phyloP scores from a whole-genome alignment of 2,329 filamentous ascomycete species.

The Cordyceps fumosorosea region DNA sequence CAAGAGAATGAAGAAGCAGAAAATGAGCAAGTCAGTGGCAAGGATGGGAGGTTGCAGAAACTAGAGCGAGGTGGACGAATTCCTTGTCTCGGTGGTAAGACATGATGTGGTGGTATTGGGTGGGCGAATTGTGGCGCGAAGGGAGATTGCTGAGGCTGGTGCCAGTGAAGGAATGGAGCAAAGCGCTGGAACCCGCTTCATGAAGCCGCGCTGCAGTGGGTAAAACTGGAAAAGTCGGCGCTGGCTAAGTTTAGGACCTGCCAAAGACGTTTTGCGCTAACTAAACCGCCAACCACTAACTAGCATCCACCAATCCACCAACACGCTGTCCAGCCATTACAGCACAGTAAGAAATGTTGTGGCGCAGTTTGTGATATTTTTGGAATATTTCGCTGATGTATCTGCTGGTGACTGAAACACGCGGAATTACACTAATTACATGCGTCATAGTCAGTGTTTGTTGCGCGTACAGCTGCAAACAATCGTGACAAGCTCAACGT shows the following conservation, averaged over 20 bases:
- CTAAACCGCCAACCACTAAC: background rate
- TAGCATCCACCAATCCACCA: background rate
- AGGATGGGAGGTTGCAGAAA: constrained; percentile 3
- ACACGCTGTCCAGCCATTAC: background rate
- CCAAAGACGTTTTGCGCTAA: background rate
- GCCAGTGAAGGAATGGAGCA: background rate
- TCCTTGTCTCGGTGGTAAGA: background rate
- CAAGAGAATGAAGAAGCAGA: background rate
- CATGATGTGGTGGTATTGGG: background rate
- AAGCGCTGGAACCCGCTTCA: background rate
- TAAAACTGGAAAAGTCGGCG: background rate
- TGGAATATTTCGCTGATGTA: background rate
- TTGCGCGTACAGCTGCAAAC: background rate
- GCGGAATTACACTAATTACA: background rate
- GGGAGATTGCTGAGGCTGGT: constrained; percentile 6
- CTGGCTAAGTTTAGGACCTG: too few relatives aligned
- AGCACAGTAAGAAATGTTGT: background rate
- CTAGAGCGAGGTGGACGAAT: background rate
- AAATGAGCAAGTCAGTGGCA: background rate
- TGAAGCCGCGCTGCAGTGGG: background rate
- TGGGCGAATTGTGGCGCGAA: background rate
- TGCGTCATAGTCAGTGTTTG: background rate
- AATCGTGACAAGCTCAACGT: too few relatives aligned
- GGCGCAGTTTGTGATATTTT: constrained; percentile 4
- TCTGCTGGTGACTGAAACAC: too few relatives aligned